Base-by-base conservation (phyloP, 2,329 filamentous ascomycete genomes). In the Curvularia hawaiiensis region DNA sequence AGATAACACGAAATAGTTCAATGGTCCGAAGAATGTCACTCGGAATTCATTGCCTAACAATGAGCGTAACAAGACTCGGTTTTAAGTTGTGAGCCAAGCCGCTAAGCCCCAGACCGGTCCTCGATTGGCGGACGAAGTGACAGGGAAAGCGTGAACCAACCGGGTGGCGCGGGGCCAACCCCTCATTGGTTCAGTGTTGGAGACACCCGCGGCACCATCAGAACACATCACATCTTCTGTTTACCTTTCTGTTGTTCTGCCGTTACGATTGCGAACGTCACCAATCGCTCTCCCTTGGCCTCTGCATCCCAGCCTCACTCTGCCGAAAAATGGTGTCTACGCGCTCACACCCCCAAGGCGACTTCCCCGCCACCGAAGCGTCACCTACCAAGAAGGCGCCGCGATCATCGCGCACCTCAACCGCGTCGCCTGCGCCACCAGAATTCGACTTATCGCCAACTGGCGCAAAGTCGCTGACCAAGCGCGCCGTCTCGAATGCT, bases 271-370 rank as follows among this genome's bases (percentile, higher is more conserved):
- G 11, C 20, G 20, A 24, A 26, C 22, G 24, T 18, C 18, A 20
- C n/a, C 10, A 31, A 22, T 9, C 35, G 11, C 16, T 7, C 14
- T 33, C 43, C 11, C 24, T 28, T 30, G 16, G 20, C n/a, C n/a
- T 10, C 10, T n/a, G 12, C 18, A 11, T 20, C 30, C 16, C 40
- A 38, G 3, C 18, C 24, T 11, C 39, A 11, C 10, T 10, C 51
- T 46, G 45, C 39, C 24, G 26, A 18, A 62, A 4, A 20, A 78
- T 78, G 76, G 76, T 78, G 24, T 73, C 76, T 22, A 78, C 76
- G 40, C 76, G 76, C 62, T 67, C 69, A 47, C 75, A 77, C 52
- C 75, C 76, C 0, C 56, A 60, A 6, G 67, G 67, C 46, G 69
- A 75, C 38, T 78, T 78, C 61, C 73, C 75, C 20, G 60, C 72